Evolutionary conservation across 1,139 yeast genomes (phyloP), one percentile per base, ranked within the genome.

Genomic region (Suhomyces panamericanus): DNA sequence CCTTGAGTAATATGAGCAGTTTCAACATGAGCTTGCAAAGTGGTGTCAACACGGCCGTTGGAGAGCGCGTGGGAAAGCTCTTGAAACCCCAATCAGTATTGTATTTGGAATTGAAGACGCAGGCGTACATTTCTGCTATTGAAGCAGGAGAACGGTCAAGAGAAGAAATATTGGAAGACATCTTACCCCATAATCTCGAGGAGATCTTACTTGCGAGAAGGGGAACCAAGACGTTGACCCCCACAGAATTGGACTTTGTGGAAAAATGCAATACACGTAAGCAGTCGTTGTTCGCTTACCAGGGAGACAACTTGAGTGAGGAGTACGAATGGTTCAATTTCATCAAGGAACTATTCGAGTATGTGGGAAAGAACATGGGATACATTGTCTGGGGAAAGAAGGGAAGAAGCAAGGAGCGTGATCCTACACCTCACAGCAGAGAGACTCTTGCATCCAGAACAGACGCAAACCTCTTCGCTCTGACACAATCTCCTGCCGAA

Each of bases 121-220:
- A 93, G 64, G 96, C 96, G 0, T 93, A 83, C 58, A 90, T 93
- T 22, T 85, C 96, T 0, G 96, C 96, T 0, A 67, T 91, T 51
- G 88, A 85, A 55, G 83, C 87, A 6, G 83, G 82, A 9, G 90
- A 84, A 48, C 66, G 84, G 50, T 75, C 88, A 2, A 76, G 82
- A 54, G 77, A 76, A 48, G 93, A 86, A 43, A 79, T 89, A 9
- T 67, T 91, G 50, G 84, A 87, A 49, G 89, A 84, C 56, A 77
- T 91, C 40, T 85, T 93, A 53, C 95, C 96, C 0, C 72, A 72
- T 6, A 76, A 84, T 54, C 60, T 90, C 54, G 85, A 80, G 36
- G 77, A 78, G 38, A 63, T 71, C n/a, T 59, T 85, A n/a, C 60
- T 80, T 15, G 59, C 62, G 27, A 66, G 82, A 37, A 72, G 80